A percentile compares a stretch with the other conserved stretches of the same genome.
Evolutionary conservation across 2,329 filamentous ascomycete genomes (phyloP).

Genomic region (Botrytis pseudocinerea): DNA sequence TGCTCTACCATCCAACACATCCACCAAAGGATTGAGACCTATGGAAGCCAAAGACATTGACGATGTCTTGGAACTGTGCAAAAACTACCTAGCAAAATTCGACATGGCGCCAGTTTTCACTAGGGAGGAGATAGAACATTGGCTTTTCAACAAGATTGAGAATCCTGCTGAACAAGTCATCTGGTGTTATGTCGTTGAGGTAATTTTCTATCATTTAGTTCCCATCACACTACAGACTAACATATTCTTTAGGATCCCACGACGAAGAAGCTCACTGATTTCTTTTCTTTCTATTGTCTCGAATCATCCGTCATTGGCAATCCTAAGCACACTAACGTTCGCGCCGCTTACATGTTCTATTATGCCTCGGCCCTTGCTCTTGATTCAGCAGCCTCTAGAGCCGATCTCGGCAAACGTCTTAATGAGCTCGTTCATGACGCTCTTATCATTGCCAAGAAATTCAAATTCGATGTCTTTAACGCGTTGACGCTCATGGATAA

Average conservation of each 20-base stretch:
- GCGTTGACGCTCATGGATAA: conserved; percentile 93
- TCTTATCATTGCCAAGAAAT: conserved; percentile 80
- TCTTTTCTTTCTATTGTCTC: conserved; percentile 94
- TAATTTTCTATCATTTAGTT: conserved; percentile 40
- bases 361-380: conserved; percentile 86
- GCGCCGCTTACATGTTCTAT: conserved; percentile 95
- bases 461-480: conserved; percentile 94
- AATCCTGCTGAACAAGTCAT: conserved; percentile 76
- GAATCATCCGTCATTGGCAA: conserved; percentile 90
- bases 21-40: conserved; percentile 71
- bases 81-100: conserved; percentile 75
- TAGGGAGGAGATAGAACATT: conserved; percentile 81
- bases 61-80: conserved; percentile 71
- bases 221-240: conserved; percentile 1
- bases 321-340: conserved; percentile 73
- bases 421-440: conserved; percentile 81
- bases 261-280: conserved; percentile 85
- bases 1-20: conserved; percentile 72
- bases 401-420: conserved; percentile 73
- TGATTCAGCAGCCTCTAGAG: conserved; percentile 51
- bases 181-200: conserved; percentile 90
- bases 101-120: conserved; percentile 82
- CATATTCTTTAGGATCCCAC: conserved; percentile 49
- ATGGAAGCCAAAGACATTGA: conserved; percentile 81
- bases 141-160: conserved; percentile 73